A percentile compares a stretch with the other conserved stretches of the same genome.
phyloP scores from a whole-genome alignment of 768 basidiomycete genomes.

The Rhizopogon vesiculosus region DNA sequence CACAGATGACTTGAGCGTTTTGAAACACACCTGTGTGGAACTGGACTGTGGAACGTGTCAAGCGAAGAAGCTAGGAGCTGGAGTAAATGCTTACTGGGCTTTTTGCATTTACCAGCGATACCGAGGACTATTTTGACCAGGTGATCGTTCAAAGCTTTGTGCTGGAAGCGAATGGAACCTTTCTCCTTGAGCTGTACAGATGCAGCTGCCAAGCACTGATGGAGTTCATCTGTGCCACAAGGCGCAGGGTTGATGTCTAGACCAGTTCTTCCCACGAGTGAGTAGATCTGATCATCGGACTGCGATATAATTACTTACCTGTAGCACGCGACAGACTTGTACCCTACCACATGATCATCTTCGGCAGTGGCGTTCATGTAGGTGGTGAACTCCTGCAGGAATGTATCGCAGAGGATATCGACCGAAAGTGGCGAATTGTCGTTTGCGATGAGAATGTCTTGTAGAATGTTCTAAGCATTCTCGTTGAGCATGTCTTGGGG shows the following conservation, averaged over 20 bases:
- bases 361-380: slow-evolving; percentile 33
- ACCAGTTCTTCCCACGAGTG: slow-evolving; percentile 43
- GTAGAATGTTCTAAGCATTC: slow-evolving; percentile 7
- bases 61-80: not conserved
- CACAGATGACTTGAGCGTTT: no score
- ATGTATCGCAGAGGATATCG: slow-evolving; percentile 14
- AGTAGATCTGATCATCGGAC: not conserved
- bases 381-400: slow-evolving; percentile 31
- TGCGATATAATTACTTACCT: slow-evolving; percentile 16
- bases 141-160: slow-evolving; percentile 64
- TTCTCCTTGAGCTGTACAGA: slow-evolving; percentile 30
- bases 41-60: slow-evolving; percentile 47
- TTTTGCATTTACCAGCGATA: slow-evolving; percentile 46
- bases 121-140: slow-evolving; percentile 53
- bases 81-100: slow-evolving; percentile 47
- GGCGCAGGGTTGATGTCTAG: slow-evolving; percentile 42
- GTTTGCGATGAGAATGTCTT: slow-evolving; percentile 19
- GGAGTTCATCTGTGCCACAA: slow-evolving; percentile 20
- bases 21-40: slow-evolving; percentile 58
- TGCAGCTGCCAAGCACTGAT: slow-evolving; percentile 28
- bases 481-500: not conserved
- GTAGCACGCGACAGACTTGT: slow-evolving; percentile 78
- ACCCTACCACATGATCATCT: slow-evolving; percentile 52
- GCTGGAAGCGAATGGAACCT: slow-evolving; percentile 44
- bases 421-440: slow-evolving; percentile 1